Evolutionary conservation across 306 rosid species (phyloP).

Genomic region (Acacia crassicarpa): DNA sequence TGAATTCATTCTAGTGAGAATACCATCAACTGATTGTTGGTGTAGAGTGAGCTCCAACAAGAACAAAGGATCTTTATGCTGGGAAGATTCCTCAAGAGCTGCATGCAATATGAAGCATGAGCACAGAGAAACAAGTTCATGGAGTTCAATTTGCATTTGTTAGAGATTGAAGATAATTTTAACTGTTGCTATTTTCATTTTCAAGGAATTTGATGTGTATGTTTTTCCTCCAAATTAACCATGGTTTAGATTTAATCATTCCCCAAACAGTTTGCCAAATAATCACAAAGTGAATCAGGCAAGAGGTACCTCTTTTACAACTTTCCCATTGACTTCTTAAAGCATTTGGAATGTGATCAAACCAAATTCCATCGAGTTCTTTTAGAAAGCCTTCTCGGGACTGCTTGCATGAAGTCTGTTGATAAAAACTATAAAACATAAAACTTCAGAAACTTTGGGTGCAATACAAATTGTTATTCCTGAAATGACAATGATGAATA

Average conservation of each 20-base stretch:
- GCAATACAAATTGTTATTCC: conserved; percentile 26
- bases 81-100: conserved; percentile 78
- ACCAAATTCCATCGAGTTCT: conserved; percentile 83
- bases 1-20: conserved; percentile 15
- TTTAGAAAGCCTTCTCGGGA: conserved; percentile 49
- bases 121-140: conserved; percentile 19
- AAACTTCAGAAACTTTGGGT: conserved; percentile 61
- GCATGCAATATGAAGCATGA: conserved; percentile 29
- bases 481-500: conserved; percentile 27
- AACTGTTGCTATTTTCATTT: background rate
- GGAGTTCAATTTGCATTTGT: conserved; percentile 2
- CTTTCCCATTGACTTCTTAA: conserved; percentile 66
- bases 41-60: conserved; percentile 53
- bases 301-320: conserved; percentile 60
- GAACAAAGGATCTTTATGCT: conserved; percentile 65
- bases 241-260: conserved; percentile 16
- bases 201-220: background rate
- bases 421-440: conserved; percentile 70
- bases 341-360: conserved; percentile 69
- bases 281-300: conserved; percentile 25
- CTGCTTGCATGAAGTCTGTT: conserved; percentile 71
- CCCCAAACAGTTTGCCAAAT: conserved; percentile 18
- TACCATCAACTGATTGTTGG: conserved; percentile 51
- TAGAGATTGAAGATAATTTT: background rate
- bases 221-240: conserved; percentile 18